Evolutionary conservation across 179 eudicot genomes (phyloP), one percentile per base, ranked within the genome.

Genomic region (Amaranthus tricolor): DNA sequence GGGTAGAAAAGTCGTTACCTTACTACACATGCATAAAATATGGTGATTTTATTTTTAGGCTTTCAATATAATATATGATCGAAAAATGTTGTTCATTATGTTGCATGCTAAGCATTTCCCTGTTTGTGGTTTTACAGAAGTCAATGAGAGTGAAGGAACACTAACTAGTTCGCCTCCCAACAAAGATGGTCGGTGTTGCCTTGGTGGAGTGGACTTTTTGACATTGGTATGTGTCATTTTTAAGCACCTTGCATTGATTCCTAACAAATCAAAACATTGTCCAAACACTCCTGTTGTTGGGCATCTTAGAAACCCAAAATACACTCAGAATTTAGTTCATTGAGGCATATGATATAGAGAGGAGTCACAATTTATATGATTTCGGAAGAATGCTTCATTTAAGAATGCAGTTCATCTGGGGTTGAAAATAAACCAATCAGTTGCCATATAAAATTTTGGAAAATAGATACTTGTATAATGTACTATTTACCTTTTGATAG

Each of bases 171-270:
- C 70, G 47, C 50, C 72, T 62, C 81, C 72, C 47, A 20, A 20
- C n/a, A 74, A 80, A 65, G 89, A 83, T 53, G 52, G 67, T 24
- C 74, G 79, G 43, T 84, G 89, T 85, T 90, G 95, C 79, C 74
- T 82, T 74, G 93, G 95, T 75, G 95, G 97, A 68, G 86, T 93
- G 75, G 96, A 95, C 80, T 87, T 90, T 74, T 80, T 95, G 76
- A 95, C 99, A 53, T 80, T 95, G 89, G 99, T 93, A 93, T 45
- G 90, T 66, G 58, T 55, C 20, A 21, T 44, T 65, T 5, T 52
- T 10, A 8, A 52, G 45, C 48, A 66, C 53, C 17, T 68, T 15
- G 16, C 48, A 59, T 50, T 9, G 40, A 31, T 31, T 31, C 40
- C 40, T 20, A 62, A 62, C 48, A 24, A 48, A 44, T 62, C 43